Percentiles rank a stretch among this genome's conserved stretches.
phyloP scores from a whole-genome alignment of 352 stramenopile genomes.

The Globisporangium iwayamae region DNA sequence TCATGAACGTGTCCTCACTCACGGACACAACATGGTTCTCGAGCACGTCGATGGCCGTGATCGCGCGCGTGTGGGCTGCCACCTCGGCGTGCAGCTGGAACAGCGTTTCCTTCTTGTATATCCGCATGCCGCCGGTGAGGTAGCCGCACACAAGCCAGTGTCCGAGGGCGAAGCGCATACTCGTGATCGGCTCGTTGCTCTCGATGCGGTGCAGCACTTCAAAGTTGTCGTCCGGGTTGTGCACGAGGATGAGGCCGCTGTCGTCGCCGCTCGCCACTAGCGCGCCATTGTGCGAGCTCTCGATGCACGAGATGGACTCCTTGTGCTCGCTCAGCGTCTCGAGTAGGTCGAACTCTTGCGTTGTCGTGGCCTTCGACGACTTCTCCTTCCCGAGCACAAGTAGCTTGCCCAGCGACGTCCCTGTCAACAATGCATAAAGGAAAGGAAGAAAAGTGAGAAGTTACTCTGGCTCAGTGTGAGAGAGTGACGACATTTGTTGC shows the following conservation, averaged over 20 bases:
- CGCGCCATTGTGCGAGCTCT: constrained; percentile 32
- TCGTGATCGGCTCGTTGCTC: constrained; percentile 36
- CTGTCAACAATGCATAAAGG: constrained; percentile 15
- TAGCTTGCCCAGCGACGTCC: constrained; percentile 54
- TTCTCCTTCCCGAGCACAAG: constrained; percentile 56
- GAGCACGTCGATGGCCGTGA: constrained; percentile 56
- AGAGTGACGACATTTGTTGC: neutral
- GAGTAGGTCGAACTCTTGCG: constrained; percentile 56
- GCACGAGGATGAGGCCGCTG: constrained; percentile 53
- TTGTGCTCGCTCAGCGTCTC: constrained; percentile 56
- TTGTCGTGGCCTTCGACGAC: constrained; percentile 36
- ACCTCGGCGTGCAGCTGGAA: constrained; percentile 63
- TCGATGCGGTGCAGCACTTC: constrained; percentile 60
- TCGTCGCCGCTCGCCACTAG: constrained; percentile 60
- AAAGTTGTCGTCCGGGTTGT: constrained; percentile 47
- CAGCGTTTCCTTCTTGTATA: constrained; percentile 46
- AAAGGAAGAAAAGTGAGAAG: too few species aligned
- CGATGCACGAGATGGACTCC: constrained; percentile 54
- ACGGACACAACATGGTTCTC: constrained; percentile 57
- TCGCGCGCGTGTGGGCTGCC: constrained; percentile 59
- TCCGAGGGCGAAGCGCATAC: constrained; percentile 49
- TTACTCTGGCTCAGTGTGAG: too few species aligned
- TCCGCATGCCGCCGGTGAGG: constrained; percentile 48
- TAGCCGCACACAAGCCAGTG: constrained; percentile 59
- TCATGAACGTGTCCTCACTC: constrained; percentile 76